These are phyloP conservation scores for Termitomyces bulborhizus DNA, from an alignment of 768 basidiomycete genomes.

Conservation along the genomic window DNA sequence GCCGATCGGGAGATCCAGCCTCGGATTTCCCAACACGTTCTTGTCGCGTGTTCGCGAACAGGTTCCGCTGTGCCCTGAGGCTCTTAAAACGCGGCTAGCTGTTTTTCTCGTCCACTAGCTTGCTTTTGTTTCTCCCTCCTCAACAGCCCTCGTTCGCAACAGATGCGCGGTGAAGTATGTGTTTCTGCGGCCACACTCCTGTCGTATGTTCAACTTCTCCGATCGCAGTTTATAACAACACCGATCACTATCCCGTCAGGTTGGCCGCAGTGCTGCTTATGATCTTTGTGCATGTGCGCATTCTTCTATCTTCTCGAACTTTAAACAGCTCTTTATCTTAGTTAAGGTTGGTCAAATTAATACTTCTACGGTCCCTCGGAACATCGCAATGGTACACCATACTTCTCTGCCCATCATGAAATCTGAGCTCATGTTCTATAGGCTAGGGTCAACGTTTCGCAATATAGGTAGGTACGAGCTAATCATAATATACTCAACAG, in stretches of 20 bases:
- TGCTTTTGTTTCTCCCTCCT: conserved; percentile 16
- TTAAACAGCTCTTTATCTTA: conserved; percentile 18
- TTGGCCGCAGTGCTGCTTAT: conserved; percentile 53
- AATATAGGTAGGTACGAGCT: conserved; percentile 51
- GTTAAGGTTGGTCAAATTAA: conserved; percentile 79
- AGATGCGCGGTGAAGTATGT: conserved; percentile 73
- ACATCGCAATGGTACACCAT: conserved; percentile 61
- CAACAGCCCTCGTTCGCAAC: conserved; percentile 14
- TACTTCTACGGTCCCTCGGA: conserved; percentile 64
- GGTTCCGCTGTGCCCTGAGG: conserved; percentile 10
- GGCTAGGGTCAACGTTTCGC: conserved; percentile 66
- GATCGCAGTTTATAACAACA: conserved; percentile 9
- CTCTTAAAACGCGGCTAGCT: conserved; percentile 15
- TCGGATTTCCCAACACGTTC: conserved; percentile 22
- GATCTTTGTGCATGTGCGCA: conserved; percentile 76
- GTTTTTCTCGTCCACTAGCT: conserved; percentile 11
- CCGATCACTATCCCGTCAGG: conserved; percentile 22
- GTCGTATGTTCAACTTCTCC: conserved; percentile 43
- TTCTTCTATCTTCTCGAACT: conserved; percentile 7
- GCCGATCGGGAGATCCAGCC: conserved; percentile 7
- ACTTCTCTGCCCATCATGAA: not conserved
- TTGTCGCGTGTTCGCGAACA: conserved; percentile 18
- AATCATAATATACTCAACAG: not conserved
- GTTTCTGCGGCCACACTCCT: conserved; percentile 66
- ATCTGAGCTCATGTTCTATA: conserved; percentile 19